Evolutionary conservation across 495 filamentous ascomycete genomes (phyloP).

Genomic region (Parathielavia appendiculata): DNA sequence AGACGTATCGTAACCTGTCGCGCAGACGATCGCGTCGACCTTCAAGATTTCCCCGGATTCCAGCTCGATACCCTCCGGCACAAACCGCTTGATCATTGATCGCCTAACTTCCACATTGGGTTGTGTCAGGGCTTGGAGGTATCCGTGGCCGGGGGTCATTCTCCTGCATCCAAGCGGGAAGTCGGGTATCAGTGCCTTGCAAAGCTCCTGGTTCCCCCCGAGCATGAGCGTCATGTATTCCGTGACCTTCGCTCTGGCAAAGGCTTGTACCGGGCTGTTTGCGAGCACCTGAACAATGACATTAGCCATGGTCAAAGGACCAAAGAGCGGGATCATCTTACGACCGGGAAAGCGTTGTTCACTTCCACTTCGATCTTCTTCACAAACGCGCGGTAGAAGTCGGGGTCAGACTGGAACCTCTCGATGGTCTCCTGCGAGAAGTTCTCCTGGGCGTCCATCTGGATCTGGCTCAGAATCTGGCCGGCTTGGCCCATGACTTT

Average conservation of each 20-base stretch:
- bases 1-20: constrained; percentile 62
- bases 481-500: constrained; percentile 37
- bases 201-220: constrained; percentile 36
- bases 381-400: constrained; percentile 34
- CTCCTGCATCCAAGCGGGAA: constrained; percentile 62
- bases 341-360: constrained; percentile 45
- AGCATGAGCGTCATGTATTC: constrained; percentile 46
- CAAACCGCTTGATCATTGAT: constrained; percentile 52
- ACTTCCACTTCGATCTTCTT: constrained; percentile 40
- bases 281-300: constrained; percentile 27
- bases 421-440: constrained; percentile 43
- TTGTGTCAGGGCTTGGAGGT: constrained; percentile 57
- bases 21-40: constrained; percentile 62
- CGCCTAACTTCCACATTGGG: constrained; percentile 57
- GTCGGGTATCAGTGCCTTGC: constrained; percentile 55
- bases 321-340: constrained; percentile 17
- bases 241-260: constrained; percentile 31
- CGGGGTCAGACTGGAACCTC: constrained; percentile 41
- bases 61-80: constrained; percentile 54
- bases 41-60: constrained; percentile 50
- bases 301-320: background rate
- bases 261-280: constrained; percentile 35
- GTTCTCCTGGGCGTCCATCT: constrained; percentile 36
- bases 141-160: constrained; percentile 63
- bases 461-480: constrained; percentile 22